Evolutionary conservation across 164 flowering plant genomes (phyloP).

Genomic region (Santalum album): DNA sequence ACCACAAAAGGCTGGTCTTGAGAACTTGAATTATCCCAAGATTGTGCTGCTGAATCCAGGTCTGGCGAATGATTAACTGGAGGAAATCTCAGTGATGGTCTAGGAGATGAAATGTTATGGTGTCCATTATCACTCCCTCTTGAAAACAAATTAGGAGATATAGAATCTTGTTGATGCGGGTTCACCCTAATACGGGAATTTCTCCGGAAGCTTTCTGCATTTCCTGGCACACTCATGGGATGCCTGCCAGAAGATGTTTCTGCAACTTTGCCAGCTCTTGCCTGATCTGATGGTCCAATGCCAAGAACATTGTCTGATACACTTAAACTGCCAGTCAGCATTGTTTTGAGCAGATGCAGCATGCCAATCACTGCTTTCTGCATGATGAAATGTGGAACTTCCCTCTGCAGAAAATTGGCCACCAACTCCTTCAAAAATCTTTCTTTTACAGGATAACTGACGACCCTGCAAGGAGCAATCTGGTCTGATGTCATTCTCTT

Average conservation of each 20-base stretch:
- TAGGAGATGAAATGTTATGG: slow-evolving; percentile 15
- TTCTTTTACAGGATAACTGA: slow-evolving; percentile 63
- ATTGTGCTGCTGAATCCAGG: slow-evolving; percentile 17
- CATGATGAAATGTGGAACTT: slow-evolving; percentile 12
- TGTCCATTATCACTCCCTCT: slow-evolving; percentile 17
- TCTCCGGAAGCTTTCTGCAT: slow-evolving; percentile 25
- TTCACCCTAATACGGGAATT: slow-evolving; percentile 34
- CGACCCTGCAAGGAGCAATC: slow-evolving; percentile 51
- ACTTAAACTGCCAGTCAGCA: slow-evolving; percentile 22
- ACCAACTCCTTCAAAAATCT: slow-evolving; percentile 49
- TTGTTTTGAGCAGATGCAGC: slow-evolving; percentile 19
- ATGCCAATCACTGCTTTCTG: slow-evolving; percentile 42
- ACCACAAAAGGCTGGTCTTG: slow-evolving; percentile 17
- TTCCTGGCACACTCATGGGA: slow-evolving; percentile 14
- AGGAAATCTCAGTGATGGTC: slow-evolving; percentile 17
- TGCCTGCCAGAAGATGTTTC: slow-evolving; percentile 16
- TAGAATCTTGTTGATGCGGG: slow-evolving; percentile 25
- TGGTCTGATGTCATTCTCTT: slow-evolving; percentile 40
- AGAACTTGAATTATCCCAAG: slow-evolving; percentile 13
- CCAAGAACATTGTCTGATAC: slow-evolving; percentile 14
- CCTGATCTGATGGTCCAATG: slow-evolving; percentile 18
- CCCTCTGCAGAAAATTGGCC: slow-evolving; percentile 56
- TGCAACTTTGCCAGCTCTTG: slow-evolving; percentile 23
- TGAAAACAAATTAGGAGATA: slow-evolving; percentile 13
- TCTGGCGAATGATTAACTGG: slow-evolving; percentile 21